These are phyloP conservation scores for Suillus decipiens DNA, from an alignment of 768 basidiomycete species.

Conservation along the genomic window DNA sequence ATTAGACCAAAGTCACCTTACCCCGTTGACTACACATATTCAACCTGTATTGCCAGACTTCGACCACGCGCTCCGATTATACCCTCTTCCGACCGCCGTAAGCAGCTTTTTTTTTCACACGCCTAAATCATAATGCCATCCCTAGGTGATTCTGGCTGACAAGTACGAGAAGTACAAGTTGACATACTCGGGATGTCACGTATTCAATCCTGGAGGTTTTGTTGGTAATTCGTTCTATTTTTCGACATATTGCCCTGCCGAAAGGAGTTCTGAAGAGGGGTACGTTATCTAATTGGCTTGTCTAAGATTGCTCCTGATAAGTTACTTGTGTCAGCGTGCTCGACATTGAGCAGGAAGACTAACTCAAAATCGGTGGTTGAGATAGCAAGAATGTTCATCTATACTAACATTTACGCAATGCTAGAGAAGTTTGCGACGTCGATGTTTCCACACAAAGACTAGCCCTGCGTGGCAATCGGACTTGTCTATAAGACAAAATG, in stretches of 20 bases:
- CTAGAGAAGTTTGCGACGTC: not conserved
- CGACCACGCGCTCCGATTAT: constrained; percentile 89
- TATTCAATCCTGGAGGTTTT: constrained; percentile 97
- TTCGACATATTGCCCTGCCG: constrained; percentile 88
- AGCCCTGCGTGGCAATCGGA: not conserved
- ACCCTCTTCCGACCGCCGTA: constrained; percentile 92
- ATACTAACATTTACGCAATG: not conserved
- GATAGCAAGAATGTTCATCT: not conserved
- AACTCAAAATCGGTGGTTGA: too few relatives aligned
- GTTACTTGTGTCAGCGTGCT: not conserved
- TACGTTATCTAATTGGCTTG: constrained; percentile 30
- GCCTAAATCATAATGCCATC: constrained; percentile 15
- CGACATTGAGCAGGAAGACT: constrained; percentile 5
- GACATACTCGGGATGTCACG: constrained; percentile 97
- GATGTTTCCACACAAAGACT: not conserved
- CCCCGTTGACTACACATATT: constrained; percentile 79
- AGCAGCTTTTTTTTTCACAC: constrained; percentile 26
- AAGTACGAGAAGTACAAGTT: constrained; percentile 95
- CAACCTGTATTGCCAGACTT: constrained; percentile 88
- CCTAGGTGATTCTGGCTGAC: constrained; percentile 88
- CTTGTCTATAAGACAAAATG: not conserved
- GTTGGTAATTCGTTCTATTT: constrained; percentile 81
- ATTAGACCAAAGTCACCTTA: constrained; percentile 93
- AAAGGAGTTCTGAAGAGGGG: constrained; percentile 85
- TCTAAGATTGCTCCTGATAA: not conserved